These are phyloP conservation scores for Termitomyces heimii DNA, from an alignment of 768 basidiomycete species.

Conservation along the genomic window DNA sequence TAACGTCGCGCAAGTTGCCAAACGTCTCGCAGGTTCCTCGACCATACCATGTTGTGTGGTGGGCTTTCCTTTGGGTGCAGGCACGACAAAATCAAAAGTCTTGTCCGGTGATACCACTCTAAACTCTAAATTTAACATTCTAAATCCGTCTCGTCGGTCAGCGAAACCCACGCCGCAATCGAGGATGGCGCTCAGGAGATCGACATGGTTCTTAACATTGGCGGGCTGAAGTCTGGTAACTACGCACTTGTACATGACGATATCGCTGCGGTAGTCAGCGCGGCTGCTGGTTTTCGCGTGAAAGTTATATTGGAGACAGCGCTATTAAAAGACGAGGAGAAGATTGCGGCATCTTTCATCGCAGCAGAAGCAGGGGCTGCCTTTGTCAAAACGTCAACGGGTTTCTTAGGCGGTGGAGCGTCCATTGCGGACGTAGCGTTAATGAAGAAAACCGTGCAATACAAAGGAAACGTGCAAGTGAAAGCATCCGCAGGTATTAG, in stretches of 20 bases:
- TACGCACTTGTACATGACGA: slow-evolving; percentile 33
- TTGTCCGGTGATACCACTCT: slow-evolving; percentile 26
- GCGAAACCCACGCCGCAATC: slow-evolving; percentile 42
- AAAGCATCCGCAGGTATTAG: slow-evolving; percentile 50
- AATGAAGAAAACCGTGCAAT: slow-evolving; percentile 35
- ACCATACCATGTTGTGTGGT: slow-evolving; percentile 41
- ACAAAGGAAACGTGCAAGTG: slow-evolving; percentile 34
- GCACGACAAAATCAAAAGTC: slow-evolving; percentile 34
- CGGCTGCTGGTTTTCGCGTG: slow-evolving; percentile 27
- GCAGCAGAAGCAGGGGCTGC: slow-evolving; percentile 44
- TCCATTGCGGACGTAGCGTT: slow-evolving; percentile 36
- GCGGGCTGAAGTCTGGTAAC: slow-evolving; percentile 33
- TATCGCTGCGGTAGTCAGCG: slow-evolving; percentile 31
- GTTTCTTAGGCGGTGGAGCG: slow-evolving; percentile 43
- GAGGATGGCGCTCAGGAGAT: slow-evolving; percentile 43
- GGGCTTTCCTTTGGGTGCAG: slow-evolving; percentile 47
- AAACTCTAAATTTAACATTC: background rate
- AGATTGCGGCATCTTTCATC: slow-evolving; percentile 39
- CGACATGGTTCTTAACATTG: slow-evolving; percentile 47
- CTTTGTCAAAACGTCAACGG: slow-evolving; percentile 52
- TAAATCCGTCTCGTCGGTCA: slow-evolving; percentile 9
- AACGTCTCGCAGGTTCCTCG: slow-evolving; percentile 29
- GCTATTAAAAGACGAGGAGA: slow-evolving; percentile 37
- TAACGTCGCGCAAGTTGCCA: slow-evolving; percentile 35
- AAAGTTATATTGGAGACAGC: slow-evolving; percentile 51